These are phyloP conservation scores for Ceriops zippeliana DNA, from an alignment of 345 rosid species.

Conservation along the genomic window DNA sequence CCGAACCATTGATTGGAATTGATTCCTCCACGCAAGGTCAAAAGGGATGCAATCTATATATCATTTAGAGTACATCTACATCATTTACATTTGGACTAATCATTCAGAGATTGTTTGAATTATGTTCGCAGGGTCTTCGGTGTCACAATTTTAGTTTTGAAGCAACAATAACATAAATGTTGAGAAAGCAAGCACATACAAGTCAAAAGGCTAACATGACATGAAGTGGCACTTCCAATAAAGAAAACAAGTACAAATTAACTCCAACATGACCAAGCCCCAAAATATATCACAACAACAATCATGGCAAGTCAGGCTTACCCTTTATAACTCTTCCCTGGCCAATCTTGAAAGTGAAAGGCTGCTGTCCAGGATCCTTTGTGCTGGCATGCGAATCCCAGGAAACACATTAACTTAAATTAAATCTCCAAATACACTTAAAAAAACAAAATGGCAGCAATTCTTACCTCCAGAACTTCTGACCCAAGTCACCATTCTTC, in stretches of 20 bases:
- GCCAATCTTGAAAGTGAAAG: conserved; percentile 82
- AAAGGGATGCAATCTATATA: too few relatives aligned
- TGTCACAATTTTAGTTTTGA: neutral
- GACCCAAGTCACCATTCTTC: conserved; percentile 74
- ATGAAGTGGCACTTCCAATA: neutral
- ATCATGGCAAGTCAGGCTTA: conserved; percentile 6
- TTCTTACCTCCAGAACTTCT: conserved; percentile 89
- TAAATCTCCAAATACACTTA: neutral
- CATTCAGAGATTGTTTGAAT: neutral
- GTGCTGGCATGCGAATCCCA: conserved; percentile 42
- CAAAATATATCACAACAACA: neutral
- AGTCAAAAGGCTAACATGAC: neutral
- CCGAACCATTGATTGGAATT: too few relatives aligned
- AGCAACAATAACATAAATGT: neutral
- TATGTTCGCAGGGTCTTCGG: neutral
- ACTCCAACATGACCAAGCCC: neutral
- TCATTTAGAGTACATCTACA: neutral
- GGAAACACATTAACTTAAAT: neutral
- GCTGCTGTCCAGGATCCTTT: conserved; percentile 75
- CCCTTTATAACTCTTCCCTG: conserved; percentile 81
- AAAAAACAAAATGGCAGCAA: neutral
- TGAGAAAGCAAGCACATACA: neutral
- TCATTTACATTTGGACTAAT: neutral
- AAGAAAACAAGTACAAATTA: neutral
- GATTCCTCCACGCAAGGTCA: too few relatives aligned